These are phyloP conservation scores for Geranium incanum DNA, from an alignment of 441 rosid genomes.

Conservation along the genomic window DNA sequence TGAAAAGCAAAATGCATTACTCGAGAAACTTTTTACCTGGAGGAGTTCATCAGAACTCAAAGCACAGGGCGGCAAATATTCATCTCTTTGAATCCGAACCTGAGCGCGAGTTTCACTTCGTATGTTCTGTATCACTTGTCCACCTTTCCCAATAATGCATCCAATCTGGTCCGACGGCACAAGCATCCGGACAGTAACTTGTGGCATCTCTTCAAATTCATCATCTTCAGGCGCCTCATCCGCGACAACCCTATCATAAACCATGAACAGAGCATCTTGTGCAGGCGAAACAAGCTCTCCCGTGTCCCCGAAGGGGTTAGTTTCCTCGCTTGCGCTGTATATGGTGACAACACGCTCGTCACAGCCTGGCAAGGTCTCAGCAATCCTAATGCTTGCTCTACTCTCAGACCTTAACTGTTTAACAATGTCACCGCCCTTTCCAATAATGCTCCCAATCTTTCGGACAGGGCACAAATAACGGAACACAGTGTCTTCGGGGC, in stretches of 20 bases:
- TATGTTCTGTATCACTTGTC: slow-evolving; percentile 77
- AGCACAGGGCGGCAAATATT: slow-evolving; percentile 81
- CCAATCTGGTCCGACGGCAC: slow-evolving; percentile 99
- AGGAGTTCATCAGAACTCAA: slow-evolving; percentile 83
- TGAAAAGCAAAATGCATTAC: neutral
- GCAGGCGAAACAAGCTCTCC: slow-evolving; percentile 65
- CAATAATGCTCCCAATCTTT: slow-evolving; percentile 92
- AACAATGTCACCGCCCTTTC: slow-evolving; percentile 87
- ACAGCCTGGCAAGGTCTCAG: slow-evolving; percentile 65
- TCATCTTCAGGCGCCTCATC: slow-evolving; percentile 60
- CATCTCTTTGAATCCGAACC: slow-evolving; percentile 83
- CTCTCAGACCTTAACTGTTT: slow-evolving; percentile 83
- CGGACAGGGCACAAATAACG: slow-evolving; percentile 73
- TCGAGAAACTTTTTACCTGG: slow-evolving; percentile 43
- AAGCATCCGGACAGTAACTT: slow-evolving; percentile 68
- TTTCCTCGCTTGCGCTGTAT: slow-evolving; percentile 80
- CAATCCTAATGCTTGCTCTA: slow-evolving; percentile 73
- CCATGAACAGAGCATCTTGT: slow-evolving; percentile 82
- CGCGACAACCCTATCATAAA: slow-evolving; percentile 71
- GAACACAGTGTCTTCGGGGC: slow-evolving; percentile 63
- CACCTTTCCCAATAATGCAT: slow-evolving; percentile 92
- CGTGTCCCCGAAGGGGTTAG: slow-evolving; percentile 53
- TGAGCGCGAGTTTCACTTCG: slow-evolving; percentile 87
- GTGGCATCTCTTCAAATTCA: slow-evolving; percentile 46
- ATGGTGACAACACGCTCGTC: slow-evolving; percentile 93